Base-by-base conservation (phyloP, 805 yeast genomes). In the Zygotorulaspora sp. region DNA sequence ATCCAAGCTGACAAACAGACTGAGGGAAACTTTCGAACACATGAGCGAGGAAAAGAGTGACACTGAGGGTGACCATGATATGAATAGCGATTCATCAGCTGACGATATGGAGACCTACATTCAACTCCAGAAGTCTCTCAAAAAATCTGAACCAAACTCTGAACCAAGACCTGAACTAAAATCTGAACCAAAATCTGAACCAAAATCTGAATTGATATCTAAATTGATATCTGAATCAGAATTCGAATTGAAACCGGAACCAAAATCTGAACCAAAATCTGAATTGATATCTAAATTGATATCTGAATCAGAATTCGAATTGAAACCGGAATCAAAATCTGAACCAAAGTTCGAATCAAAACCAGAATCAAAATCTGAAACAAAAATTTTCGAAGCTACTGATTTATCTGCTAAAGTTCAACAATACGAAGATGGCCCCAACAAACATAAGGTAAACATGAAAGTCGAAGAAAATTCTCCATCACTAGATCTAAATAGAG, bases 101-200 rank as follows among this genome's bases (percentile, higher is more conserved):
- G 57, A 50, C 26, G 56, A 49, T 7, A 48, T 47, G 12, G 43
- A 46, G 10, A 46, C 53, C 2, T 54, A 50, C 24, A 36, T 48
- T 17, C 52, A 53, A 3, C 35, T 54, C 37, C 52, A 44, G 32
- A 41, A 54, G 33, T 36, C 43, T 3, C 36, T 36, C 36, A 43
- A 29, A 26, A 36, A 34, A 18, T 32, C 18, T 13, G 35, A 26
- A 15, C 17, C 35, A 11, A 25, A 21, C 6, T n/a, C 23, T 3
- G 43, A 36, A n/a, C 32, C 19, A 9, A 35, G 30, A 6, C 21
- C 27, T 4, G 18, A 29, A 8, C 28, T 14, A 12, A 34, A 43
- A 27, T 31, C 31, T 16, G 13, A 32, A 27, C 28, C 28, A 19
- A 31, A 32, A 17, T 37, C 27, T 9, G 27, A 27, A 7, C 32